Evolutionary conservation across 1,284 basidiomycete genomes (phyloP), one percentile per base, ranked within the genome.

Genomic region (Austroboletus novae-zelandiae): DNA sequence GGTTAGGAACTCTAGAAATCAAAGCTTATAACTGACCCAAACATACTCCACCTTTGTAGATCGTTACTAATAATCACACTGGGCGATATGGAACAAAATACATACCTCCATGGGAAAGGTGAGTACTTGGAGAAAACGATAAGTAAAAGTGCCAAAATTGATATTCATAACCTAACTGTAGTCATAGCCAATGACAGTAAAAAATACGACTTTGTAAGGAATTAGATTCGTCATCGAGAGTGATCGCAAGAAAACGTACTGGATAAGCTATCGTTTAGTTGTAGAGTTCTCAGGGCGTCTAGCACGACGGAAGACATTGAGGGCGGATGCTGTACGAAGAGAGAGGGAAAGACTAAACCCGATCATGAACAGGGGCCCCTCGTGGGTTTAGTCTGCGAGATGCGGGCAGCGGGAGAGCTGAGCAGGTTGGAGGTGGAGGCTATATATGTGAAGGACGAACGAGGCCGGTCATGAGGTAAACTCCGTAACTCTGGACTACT

Each of bases 31-130:
- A 35, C 48, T 47, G 6, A 50, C 48, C 49, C 45, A 50, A 18
- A 50, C 20, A 29, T 47, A 47, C 23, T 50, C 45, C 40, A 50
- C 29, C 48, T 50, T 20, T 20, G 29, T 17, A 31, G 15, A n/a
- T 30, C 5, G 23, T 48, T 23, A 47, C 20, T 14, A 6, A 14
- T n/a, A n/a, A 47, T 13, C n/a, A n/a, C 25, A 9, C 4, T 9
- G 25, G 7, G 20, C 30, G 14, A 31, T 3, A 18, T 30, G 3
- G 15, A 41, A 25, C 10, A 23, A 27, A 2, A 9, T 13, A 31
- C 14, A 20, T 41, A 50, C 48, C 48, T 50, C 48, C 15, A 14
- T 20, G 11, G 23, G 17, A 9, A 50, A 23, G 27, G 45, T 50
- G 32, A 50, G 37, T 15, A 47, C 48, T 50, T 17, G 5, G 9